Conservation (phyloP, 2,329 filamentous ascomycete species). For the Verticillium isaacii region DNA sequence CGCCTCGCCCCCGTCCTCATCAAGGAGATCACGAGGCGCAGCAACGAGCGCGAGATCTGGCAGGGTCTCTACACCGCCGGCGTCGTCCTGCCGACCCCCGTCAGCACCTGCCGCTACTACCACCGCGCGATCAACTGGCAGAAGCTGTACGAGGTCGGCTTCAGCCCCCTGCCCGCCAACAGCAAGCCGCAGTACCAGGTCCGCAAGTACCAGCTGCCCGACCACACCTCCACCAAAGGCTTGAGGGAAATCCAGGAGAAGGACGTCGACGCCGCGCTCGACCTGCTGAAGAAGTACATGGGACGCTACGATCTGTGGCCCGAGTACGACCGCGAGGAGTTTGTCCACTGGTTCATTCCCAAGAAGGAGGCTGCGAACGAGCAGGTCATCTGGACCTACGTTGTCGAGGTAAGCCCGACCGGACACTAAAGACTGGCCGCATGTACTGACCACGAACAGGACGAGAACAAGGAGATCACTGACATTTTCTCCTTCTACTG, state of each 20-base stretch:
- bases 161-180: slow-evolving; percentile 78
- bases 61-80: slow-evolving; percentile 96
- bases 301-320: slow-evolving; percentile 79
- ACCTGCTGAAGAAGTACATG: slow-evolving; percentile 73
- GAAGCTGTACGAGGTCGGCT: slow-evolving; percentile 91
- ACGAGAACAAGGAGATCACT: slow-evolving; percentile 69
- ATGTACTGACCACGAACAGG: slow-evolving; percentile 23
- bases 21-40: slow-evolving; percentile 92
- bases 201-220: slow-evolving; percentile 78
- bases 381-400: slow-evolving; percentile 89
- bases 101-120: slow-evolving; percentile 92
- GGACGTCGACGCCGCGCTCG: slow-evolving; percentile 72
- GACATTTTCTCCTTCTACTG: slow-evolving; percentile 98
- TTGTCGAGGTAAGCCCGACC: slow-evolving; percentile 63
- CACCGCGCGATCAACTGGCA: slow-evolving; percentile 93
- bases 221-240: slow-evolving; percentile 65
- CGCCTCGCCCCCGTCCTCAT: slow-evolving; percentile 90
- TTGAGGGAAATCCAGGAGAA: slow-evolving; percentile 74
- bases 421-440: background rate
- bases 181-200: slow-evolving; percentile 85
- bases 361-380: slow-evolving; percentile 60
- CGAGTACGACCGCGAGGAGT: slow-evolving; percentile 72
- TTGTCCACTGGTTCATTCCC: slow-evolving; percentile 82
- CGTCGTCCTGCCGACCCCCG: slow-evolving; percentile 82
- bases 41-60: slow-evolving; percentile 81